A percentile compares a stretch with the other conserved stretches of the same genome.
phyloP scores from a whole-genome alignment of 2,329 filamentous ascomycete species.

The Aschersonia sp. region DNA sequence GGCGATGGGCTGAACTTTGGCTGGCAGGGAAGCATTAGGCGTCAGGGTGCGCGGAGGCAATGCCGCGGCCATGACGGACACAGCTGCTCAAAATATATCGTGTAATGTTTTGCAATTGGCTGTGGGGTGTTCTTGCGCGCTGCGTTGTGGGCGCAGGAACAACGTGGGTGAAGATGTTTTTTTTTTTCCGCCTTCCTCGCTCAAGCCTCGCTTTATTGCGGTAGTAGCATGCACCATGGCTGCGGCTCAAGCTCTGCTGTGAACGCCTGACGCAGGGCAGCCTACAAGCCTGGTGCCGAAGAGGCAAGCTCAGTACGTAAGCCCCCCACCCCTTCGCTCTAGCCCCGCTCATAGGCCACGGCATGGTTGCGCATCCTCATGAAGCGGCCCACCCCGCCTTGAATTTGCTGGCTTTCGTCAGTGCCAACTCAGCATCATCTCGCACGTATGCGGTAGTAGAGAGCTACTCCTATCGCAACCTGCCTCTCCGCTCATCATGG shows the following conservation, averaged over 20 bases:
- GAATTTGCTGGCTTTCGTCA: background rate
- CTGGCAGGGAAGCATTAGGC: constrained; percentile 26
- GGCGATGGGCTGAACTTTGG: constrained; percentile 39
- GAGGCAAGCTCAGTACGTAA: background rate
- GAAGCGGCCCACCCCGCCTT: background rate
- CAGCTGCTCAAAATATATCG: background rate
- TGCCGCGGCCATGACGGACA: constrained; percentile 18
- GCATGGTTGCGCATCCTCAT: constrained; percentile 1
- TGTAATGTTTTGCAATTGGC: too few relatives aligned
- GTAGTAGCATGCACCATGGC: too few relatives aligned
- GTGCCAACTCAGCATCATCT: background rate
- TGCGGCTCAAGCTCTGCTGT: background rate
- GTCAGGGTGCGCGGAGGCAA: constrained; percentile 24
- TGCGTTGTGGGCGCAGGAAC: too few relatives aligned
- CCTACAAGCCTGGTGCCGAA: too few relatives aligned
- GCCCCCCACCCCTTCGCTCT: background rate
- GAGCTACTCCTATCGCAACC: constrained; percentile 48
- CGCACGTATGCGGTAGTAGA: constrained; percentile 64
- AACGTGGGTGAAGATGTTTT: too few relatives aligned
- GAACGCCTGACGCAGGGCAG: too few relatives aligned
- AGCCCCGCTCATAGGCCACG: constrained; percentile 1
- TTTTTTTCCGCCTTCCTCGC: too few relatives aligned
- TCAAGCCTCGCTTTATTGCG: too few relatives aligned
- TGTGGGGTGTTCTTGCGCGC: too few relatives aligned
- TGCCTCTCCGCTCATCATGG: constrained; percentile 50